Percentiles rank a stretch among this genome's conserved stretches.
These are phyloP conservation scores for Artomyces pyxidatus DNA, from an alignment of 768 basidiomycete species.

Conservation along the genomic window DNA sequence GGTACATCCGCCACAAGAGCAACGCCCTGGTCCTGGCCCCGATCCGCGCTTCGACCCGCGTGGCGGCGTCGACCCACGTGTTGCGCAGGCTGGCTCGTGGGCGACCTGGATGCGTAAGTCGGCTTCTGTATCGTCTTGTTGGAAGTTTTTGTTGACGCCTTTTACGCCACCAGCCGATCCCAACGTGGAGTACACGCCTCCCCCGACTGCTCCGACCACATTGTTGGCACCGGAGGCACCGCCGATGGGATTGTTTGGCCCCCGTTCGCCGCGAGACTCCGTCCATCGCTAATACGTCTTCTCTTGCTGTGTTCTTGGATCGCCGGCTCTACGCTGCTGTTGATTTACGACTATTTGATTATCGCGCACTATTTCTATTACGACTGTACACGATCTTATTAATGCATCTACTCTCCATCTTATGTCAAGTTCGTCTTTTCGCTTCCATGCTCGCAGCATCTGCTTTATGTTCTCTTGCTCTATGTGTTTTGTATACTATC, in stretches of 20 bases:
- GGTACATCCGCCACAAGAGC: background rate
- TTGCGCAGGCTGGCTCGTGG: constrained; percentile 27
- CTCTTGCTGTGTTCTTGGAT: background rate
- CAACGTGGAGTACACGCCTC: constrained; percentile 47
- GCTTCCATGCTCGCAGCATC: no score
- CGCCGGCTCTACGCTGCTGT: background rate
- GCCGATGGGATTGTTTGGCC: constrained; percentile 71
- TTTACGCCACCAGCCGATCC: constrained; percentile 47
- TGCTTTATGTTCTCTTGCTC: background rate
- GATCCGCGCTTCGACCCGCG: background rate
- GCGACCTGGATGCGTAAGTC: constrained; percentile 36
- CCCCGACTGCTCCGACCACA: constrained; percentile 43
- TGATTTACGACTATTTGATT: background rate
- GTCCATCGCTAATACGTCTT: background rate
- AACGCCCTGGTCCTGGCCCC: no score
- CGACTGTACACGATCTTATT: background rate
- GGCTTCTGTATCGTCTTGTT: background rate
- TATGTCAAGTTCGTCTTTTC: no score
- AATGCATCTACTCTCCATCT: background rate
- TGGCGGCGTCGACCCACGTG: background rate
- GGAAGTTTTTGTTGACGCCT: background rate
- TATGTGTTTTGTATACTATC: background rate
- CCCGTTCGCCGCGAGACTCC: constrained; percentile 51
- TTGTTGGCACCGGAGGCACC: constrained; percentile 50
- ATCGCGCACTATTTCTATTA: background rate